Evolutionary conservation across 2,329 filamentous ascomycete species (phyloP).

Genomic region (Hymenoscyphus repandus): DNA sequence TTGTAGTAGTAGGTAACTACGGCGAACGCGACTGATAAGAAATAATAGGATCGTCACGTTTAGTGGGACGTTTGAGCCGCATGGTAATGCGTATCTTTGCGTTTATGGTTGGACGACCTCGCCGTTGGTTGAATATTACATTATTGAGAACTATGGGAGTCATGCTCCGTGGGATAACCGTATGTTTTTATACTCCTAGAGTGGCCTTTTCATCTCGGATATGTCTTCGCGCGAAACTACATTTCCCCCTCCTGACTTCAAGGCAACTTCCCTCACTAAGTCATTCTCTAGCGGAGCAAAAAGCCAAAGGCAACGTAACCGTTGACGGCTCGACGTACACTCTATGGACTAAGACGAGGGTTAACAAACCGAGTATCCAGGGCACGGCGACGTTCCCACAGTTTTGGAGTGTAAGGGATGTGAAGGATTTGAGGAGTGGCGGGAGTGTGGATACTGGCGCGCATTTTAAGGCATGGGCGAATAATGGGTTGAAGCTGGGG

Average conservation of each 20-base stretch:
- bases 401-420: slow-evolving; percentile 46
- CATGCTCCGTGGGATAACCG: slow-evolving; percentile 39
- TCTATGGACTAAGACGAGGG: slow-evolving; percentile 33
- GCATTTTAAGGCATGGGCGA: slow-evolving; percentile 50
- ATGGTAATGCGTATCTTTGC: slow-evolving; percentile 44
- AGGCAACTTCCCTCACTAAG: no score
- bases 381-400: slow-evolving; percentile 47
- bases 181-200: no score
- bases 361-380: slow-evolving; percentile 39
- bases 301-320: slow-evolving; percentile 44
- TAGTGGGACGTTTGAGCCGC: slow-evolving; percentile 36
- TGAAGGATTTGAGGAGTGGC: slow-evolving; percentile 38
- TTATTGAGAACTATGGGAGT: slow-evolving; percentile 47
- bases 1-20: no score
- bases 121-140: slow-evolving; percentile 39
- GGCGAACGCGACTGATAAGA: not conserved
- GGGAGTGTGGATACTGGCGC: slow-evolving; percentile 45
- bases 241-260: no score
- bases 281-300: slow-evolving; percentile 33
- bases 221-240: no score
- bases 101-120: slow-evolving; percentile 49
- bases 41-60: slow-evolving; percentile 36
- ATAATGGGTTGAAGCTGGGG: slow-evolving; percentile 43
- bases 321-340: slow-evolving; percentile 49
- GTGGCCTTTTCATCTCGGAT: no score